Base-by-base conservation (phyloP, 2,329 filamentous ascomycete species). In the Neonectria faginata region DNA sequence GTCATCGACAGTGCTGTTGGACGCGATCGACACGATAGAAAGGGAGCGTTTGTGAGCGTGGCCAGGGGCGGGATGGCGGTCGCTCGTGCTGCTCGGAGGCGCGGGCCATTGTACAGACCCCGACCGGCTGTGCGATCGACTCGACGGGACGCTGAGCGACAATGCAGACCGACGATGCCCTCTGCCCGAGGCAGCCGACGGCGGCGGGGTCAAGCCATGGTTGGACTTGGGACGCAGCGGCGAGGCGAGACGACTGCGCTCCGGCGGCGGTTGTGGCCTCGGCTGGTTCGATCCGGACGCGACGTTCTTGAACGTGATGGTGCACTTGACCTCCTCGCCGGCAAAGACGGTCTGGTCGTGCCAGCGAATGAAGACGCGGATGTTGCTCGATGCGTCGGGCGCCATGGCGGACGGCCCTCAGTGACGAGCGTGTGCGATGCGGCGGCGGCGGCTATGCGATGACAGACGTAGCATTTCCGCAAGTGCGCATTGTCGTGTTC, bases 351-450 rank as follows among this genome's bases (percentile, higher is more conserved):
- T 94, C 79, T 95, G 90, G 77, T 97, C 92, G 79, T 93, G 91
- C 92, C 95, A 99, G 82, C 91, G 90, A 79, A 99, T 93, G 79
- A 95, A 97, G 80, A 97, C 95, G 79, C 94, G 92, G 78, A 99
- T 93, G 83, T 97, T 95, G 81, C 82, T 83, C 66, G 78, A 73
- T 70, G 74, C 77, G 74, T 85, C 83, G 71, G 83, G 78, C 71
- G 83, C 78, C 85, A 87, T 87, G 76, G 71, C 80, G 76, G 65
- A 69, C 69, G 54, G 66, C 69, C 65, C 73, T 79, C 75, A 77
- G 69, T 68, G 70, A 66, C 73, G 71, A 73, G 70, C 71, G 70
- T 72, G 69, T 74, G 67, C 68, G 64, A 71, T 58, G 57, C 63
- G 62, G 64, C 70, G 62, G 64, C 70, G 67, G 64, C 70, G 69